Evolutionary conservation across 768 basidiomycete genomes (phyloP).

Genomic region (Xerocomellus dryophilus): DNA sequence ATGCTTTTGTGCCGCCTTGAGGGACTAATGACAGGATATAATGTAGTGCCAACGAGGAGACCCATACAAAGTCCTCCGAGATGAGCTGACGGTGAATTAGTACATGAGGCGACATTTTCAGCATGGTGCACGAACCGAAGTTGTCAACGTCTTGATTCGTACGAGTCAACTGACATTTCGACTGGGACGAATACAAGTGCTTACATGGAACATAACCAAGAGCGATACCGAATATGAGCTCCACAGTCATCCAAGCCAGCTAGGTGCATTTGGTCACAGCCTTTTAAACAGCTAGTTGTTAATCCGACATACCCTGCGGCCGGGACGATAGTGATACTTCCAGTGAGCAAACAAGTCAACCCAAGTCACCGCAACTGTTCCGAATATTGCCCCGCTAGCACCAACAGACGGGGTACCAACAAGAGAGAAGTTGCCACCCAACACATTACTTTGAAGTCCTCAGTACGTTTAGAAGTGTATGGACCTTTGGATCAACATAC

Average conservation of each 20-base stretch:
- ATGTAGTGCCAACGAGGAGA: constrained; percentile 73
- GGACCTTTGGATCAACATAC: constrained; percentile 33
- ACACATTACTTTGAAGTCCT: constrained; percentile 55
- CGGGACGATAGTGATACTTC: constrained; percentile 82
- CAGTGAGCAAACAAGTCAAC: constrained; percentile 92
- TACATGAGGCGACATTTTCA: not conserved
- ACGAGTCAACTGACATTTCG: constrained; percentile 13
- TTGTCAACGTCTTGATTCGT: constrained; percentile 73
- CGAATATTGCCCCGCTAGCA: constrained; percentile 91
- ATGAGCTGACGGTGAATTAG: constrained; percentile 56
- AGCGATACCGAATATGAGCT: constrained; percentile 82
- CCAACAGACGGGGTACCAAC: constrained; percentile 88
- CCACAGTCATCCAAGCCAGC: constrained; percentile 82
- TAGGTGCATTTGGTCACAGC: constrained; percentile 28
- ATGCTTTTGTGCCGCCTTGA: constrained; percentile 70
- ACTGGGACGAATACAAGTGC: constrained; percentile 23
- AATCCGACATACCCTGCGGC: constrained; percentile 55
- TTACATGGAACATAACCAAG: constrained; percentile 81
- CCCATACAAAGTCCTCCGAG: constrained; percentile 86
- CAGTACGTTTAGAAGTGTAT: not conserved
- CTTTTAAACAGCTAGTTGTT: not conserved
- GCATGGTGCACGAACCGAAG: constrained; percentile 53
- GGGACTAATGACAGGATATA: constrained; percentile 87
- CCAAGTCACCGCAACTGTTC: constrained; percentile 80
- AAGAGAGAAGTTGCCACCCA: constrained; percentile 91